Evolutionary conservation across 768 basidiomycete species (phyloP).

Genomic region (Xanthoconium purpureum): DNA sequence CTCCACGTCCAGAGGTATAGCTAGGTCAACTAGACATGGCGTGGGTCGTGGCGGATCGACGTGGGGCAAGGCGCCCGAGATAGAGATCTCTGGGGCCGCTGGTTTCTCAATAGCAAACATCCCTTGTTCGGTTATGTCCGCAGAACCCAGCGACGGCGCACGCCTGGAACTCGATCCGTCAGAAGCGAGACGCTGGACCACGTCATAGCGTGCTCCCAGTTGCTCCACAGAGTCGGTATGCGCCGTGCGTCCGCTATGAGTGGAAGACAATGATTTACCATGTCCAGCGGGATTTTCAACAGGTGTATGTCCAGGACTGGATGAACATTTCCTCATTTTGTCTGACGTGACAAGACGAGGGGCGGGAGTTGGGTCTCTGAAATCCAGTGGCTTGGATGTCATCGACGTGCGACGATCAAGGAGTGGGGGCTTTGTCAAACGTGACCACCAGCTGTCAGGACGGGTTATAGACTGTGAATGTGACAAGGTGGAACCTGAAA

Average conservation of each 20-base stretch:
- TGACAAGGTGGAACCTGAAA: constrained; percentile 40
- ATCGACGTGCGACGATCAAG: constrained; percentile 55
- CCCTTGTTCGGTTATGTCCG: constrained; percentile 21
- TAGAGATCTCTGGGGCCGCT: constrained; percentile 10
- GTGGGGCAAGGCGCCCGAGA: constrained; percentile 1
- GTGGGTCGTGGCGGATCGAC: constrained; percentile 22
- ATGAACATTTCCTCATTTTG: constrained; percentile 33
- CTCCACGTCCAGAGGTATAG: not conserved
- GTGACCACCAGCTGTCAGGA: constrained; percentile 76
- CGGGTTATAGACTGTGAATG: constrained; percentile 52
- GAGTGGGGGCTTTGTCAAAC: constrained; percentile 64
- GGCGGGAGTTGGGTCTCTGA: constrained; percentile 79
- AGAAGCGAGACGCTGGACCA: constrained; percentile 51
- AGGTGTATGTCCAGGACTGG: constrained; percentile 10
- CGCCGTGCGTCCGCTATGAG: constrained; percentile 58
- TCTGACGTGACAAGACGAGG: constrained; percentile 62
- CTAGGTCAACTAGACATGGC: not conserved
- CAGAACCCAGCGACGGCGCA: constrained; percentile 25
- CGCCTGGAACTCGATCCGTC: constrained; percentile 27
- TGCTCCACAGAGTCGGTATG: constrained; percentile 67
- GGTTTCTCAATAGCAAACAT: constrained; percentile 8
- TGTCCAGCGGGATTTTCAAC: constrained; percentile 22
- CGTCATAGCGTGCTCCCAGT: constrained; percentile 65
- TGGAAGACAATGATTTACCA: constrained; percentile 40
- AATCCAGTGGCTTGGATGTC: constrained; percentile 41